Evolutionary conservation across 1,284 basidiomycete genomes (phyloP).

Genomic region (Xerocomus minutiporus): DNA sequence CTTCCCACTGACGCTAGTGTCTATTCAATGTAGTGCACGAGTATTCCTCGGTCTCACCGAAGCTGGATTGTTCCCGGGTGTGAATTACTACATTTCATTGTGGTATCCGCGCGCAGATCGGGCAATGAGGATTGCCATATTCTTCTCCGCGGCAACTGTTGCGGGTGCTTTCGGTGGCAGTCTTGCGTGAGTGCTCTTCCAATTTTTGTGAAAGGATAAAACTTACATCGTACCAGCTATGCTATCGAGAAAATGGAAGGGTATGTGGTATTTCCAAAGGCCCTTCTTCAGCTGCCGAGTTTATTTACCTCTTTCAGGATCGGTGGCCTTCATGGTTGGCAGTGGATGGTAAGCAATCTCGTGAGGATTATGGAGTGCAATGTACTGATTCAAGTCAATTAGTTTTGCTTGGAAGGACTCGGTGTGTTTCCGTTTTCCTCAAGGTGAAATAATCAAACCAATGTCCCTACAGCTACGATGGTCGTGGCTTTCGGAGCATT

Average conservation of each 20-base stretch:
- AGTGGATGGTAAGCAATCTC: constrained; percentile 44
- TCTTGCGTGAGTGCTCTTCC: constrained; percentile 27
- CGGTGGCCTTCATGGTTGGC: constrained; percentile 39
- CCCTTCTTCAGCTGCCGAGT: not conserved
- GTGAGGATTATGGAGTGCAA: not conserved
- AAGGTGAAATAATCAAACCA: not conserved
- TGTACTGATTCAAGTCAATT: not conserved
- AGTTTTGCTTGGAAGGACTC: constrained; percentile 31
- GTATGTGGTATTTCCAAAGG: constrained; percentile 19
- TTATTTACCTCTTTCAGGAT: constrained; percentile 18
- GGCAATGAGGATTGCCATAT: constrained; percentile 50
- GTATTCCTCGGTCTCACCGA: constrained; percentile 53
- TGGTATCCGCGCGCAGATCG: constrained; percentile 52
- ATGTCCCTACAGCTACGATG: constrained; percentile 30
- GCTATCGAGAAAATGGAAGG: constrained; percentile 36
- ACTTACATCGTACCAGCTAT: constrained; percentile 19
- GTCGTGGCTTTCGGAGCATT: constrained; percentile 36
- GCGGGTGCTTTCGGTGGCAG: constrained; percentile 46
- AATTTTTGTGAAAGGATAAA: not conserved
- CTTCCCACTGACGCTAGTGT: constrained; percentile 2
- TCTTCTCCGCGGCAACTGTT: constrained; percentile 55
- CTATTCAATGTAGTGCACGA: constrained; percentile 36
- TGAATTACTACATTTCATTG: constrained; percentile 51
- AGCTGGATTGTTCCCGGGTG: constrained; percentile 50
- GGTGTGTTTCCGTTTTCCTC: constrained; percentile 4